Evolutionary conservation across 495 filamentous ascomycete genomes (phyloP), one percentile per base, ranked within the genome.

Genomic region (Tirmania nivea): DNA sequence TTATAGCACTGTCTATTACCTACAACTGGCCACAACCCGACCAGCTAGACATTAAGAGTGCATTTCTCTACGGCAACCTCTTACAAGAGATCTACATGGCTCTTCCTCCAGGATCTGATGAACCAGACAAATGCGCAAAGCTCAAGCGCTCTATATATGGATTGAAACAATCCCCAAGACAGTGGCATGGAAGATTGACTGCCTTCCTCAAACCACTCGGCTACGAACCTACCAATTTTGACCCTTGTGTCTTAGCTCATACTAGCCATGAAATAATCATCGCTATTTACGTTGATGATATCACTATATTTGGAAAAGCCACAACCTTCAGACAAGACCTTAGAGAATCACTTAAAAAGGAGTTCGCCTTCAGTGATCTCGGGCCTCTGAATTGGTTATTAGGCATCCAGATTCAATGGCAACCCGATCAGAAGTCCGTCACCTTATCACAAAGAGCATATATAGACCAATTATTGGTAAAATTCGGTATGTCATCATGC

Each of bases 131-230:
- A 35, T 48, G 48, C 51, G 19, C 48, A 35, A 1, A 31, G 4
- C 14, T 49, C 0, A 19, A 25, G 11, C 57, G 55, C 0, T 53
- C 12, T 34, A 19, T 56, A 11, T 62, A 62, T 51, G 52, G 60
- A 4, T 48, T 63, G 17, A 61, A 63, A 42, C 54, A 63, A 42
- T 52, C 57, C n/a, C 35, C 59, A 21, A 20, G 52, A 49, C 11
- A 53, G 45, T 60, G 52, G 60, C 51, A 57, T 49, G 34, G 20
- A 10, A 37, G 48, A 21, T 35, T 63, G 50, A 48, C 45, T 8
- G 37, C 34, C 2, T 54, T 48, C 14, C 52, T 60, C 19, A 10
- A 34, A 4, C 16, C 10, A 12, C 10, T 35, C 8, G 54, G 47
- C 10, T 56, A 57, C 34, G 14, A 7, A 48, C 17, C 25, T 20